Base-by-base conservation (phyloP, 306 rosid genomes). In the Alnus glutinosa region DNA sequence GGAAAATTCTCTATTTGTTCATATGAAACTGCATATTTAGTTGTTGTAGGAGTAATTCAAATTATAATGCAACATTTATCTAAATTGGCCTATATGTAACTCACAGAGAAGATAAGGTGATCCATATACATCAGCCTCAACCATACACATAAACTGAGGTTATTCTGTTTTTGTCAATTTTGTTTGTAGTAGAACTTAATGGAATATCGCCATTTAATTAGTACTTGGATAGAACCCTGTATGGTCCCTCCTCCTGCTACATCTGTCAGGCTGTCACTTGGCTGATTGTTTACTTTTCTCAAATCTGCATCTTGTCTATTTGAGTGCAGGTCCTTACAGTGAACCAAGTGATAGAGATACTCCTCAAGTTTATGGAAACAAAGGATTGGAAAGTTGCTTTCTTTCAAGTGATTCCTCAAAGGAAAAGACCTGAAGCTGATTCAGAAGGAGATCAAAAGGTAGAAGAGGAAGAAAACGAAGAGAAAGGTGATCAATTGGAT, bases 311-410 rank as follows among this genome's bases (percentile, higher is more conserved):
- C 32, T 81, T 79, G 59, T 46, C 69, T 19, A 32, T 78, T 73
- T 79, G 81, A 71, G 61, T 81, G 85, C 92, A 93, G 98, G 97
- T 95, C 10, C 98, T 93, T 46, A 91, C 98, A 9, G 98, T 93
- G 86, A 95, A 95, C 88, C 99, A 95, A 93, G 99, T 90, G 78
- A 18, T 75, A 0, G 91, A 89, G 80, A 85, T 85, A 78, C 89
- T 89, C 15, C 89, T 89, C 77, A 92, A 90, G 87, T 91, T 81
- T 67, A 52, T 90, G 76, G 99, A 91, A 86, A 92, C 96, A 36
- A 89, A 70, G 80, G 97, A 95, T 73, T 95, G 98, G 98, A 88
- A 86, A 79, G 81, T 84, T 55, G 86, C 98, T 54, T 90, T 95
- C 86, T 93, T 92, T 74, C 83, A 86, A 28, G 99, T 92, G 69